Base-by-base conservation (phyloP, 306 rosid species). In the Trifolium pratense region DNA sequence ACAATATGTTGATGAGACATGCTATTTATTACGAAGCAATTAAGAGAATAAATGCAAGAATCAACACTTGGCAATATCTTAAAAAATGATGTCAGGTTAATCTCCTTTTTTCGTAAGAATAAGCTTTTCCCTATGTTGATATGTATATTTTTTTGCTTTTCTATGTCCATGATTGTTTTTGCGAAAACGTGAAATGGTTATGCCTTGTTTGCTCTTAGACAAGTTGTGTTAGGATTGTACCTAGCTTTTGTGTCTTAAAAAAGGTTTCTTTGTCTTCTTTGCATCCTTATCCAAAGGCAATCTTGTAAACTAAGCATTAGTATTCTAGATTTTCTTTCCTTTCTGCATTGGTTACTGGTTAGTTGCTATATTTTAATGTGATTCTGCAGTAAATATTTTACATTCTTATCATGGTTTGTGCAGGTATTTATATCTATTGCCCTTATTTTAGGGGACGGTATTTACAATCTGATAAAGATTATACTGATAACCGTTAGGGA, bases 371-470 rank as follows among this genome's bases (percentile, higher is more conserved):
- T 65, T 73, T 6, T 49, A 46, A 40, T 71, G 31, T 67, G 71
- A 55, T 71, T 71, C 21, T 71, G 53, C n/a, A 65, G 51, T 59
- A 14, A 60, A 42, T 3, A 15, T 9, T 29, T 61, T 65, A 65
- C 70, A 49, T 51, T 34, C 39, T 29, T 25, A 5, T 81, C 73
- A 65, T 68, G 82, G 66, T 69, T 32, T 66, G 23, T 66, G 68
- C 68, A 81, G 81, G 85, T 81, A 17, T 71, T 81, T 74, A 77
- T 77, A 76, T 81, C 84, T 46, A 76, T 81, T 66, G 75, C 99
- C 46, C 91, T 94, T 76, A 89, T 91, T 75, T 80, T 94, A 23
- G 99, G 99, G 37, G 99, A 94, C 51, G 99, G 99, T 73, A 78
- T 94, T 20, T 94, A 91, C 84, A 91, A 91, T 86, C 79, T 89